Evolutionary conservation across 345 rosid genomes (phyloP), one percentile per base, ranked within the genome.

Genomic region (Heritiera fomes): DNA sequence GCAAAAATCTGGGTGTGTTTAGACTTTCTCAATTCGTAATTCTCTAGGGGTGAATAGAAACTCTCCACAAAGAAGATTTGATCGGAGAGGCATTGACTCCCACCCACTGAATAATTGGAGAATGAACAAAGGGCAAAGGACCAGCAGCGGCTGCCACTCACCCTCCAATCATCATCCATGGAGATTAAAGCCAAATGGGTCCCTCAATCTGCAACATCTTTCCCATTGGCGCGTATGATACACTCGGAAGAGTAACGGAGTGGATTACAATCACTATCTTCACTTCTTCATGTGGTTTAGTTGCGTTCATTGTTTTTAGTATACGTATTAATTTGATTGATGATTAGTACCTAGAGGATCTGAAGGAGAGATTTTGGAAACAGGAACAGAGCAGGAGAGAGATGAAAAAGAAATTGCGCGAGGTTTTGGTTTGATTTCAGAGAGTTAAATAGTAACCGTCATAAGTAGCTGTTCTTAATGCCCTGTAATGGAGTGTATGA

Each of bases 1-100:
- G n/a, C n/a, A n/a, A n/a, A n/a, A n/a, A n/a, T n/a, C n/a, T n/a
- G n/a, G n/a, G n/a, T n/a, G n/a, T n/a, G n/a, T n/a, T n/a, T n/a
- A n/a, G n/a, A n/a, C n/a, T n/a, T n/a, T n/a, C n/a, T n/a, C n/a
- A n/a, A n/a, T 23, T 23, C 28, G 28, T 23, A 23, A 23, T 23
- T 23, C 28, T 23, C 28, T 23, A 23, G 28, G 28, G 28, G 28
- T 23, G 28, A 23, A 23, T 23, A 23, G 28, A 23, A 23, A 23
- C 28, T 23, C 28, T 0, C 28, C 28, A 12, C 1, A 47, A 3
- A 67, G 15, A 61, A 53, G 10, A 55, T 64, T 73, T 77, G 78
- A 65, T 14, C 13, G 77, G 73, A 49, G 79, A 55, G 64, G 59
- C 75, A 76, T 79, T 77, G 78, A 80, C 82, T 47, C 70, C 32